These are phyloP conservation scores for Umbellularia californica DNA, from an alignment of 164 flowering plant species.

Conservation along the genomic window DNA sequence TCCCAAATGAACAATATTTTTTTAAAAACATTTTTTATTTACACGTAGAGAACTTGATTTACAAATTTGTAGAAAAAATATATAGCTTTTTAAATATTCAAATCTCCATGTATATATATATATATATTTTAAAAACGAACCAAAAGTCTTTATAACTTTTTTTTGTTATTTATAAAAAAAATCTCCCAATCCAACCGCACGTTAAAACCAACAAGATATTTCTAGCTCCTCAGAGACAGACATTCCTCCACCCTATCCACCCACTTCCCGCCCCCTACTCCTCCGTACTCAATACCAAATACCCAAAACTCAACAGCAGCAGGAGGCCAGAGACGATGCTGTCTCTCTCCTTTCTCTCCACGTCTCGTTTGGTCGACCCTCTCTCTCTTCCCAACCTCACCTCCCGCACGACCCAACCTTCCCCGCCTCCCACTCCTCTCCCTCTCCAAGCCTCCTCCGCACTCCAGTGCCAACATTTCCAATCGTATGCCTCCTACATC, in stretches of 20 bases:
- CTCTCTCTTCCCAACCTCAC: neutral
- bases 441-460: conserved; percentile 38
- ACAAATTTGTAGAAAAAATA: too few species aligned
- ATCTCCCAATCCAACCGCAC: neutral
- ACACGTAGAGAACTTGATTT: too few species aligned
- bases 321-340: neutral
- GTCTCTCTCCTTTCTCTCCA: conserved; percentile 1
- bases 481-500: conserved; percentile 41
- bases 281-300: neutral
- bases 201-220: neutral
- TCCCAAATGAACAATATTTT: too few species aligned
- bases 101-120: too few species aligned
- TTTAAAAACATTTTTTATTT: too few species aligned
- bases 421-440: neutral
- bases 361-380: neutral
- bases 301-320: neutral
- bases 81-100: too few species aligned
- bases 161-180: too few species aligned
- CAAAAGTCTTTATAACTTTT: too few species aligned
- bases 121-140: too few species aligned
- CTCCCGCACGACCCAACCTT: neutral
- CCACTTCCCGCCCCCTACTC: neutral
- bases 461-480: conserved; percentile 81
- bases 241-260: neutral
- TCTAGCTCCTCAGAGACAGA: neutral